Conservation (phyloP, 164 flowering plant genomes). For the Taxillus chinensis region DNA sequence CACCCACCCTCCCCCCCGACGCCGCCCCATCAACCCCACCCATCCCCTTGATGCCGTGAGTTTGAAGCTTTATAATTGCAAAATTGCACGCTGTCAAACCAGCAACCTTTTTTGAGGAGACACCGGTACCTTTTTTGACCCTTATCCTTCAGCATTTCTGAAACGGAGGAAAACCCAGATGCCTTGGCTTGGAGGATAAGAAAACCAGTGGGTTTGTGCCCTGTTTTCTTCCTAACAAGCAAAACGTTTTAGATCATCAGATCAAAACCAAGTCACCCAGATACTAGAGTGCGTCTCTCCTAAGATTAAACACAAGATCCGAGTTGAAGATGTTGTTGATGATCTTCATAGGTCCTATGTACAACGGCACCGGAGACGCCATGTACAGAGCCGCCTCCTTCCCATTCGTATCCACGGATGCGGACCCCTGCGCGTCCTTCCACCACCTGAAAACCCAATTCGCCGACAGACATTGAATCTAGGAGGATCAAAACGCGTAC, state of each 20-base stretch:
- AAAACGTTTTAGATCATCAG: no score
- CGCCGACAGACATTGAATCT: background rate
- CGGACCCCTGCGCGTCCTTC: slow-evolving; percentile 64
- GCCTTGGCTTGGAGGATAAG: slow-evolving; percentile 60
- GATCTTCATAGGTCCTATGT: slow-evolving; percentile 71
- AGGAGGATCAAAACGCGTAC: background rate
- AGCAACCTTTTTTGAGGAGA: slow-evolving; percentile 17
- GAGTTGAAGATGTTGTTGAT: slow-evolving; percentile 67
- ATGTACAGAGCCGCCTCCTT: slow-evolving; percentile 47
- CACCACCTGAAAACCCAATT: slow-evolving; percentile 66
- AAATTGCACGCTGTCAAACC: no score
- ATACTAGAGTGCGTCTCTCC: slow-evolving; percentile 62
- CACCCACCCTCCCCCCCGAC: no score
- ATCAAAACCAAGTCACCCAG: no score
- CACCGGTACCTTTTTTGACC: slow-evolving; percentile 17
- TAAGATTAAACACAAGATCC: slow-evolving; percentile 66
- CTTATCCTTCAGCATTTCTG: slow-evolving; percentile 42
- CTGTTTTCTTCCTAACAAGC: slow-evolving; percentile 68
- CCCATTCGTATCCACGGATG: slow-evolving; percentile 24
- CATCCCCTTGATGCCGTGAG: no score
- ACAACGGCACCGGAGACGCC: slow-evolving; percentile 37
- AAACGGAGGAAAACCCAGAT: slow-evolving; percentile 70
- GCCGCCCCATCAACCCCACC: no score
- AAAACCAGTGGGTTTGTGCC: slow-evolving; percentile 69
- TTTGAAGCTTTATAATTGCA: no score